Conservation (phyloP, 768 basidiomycete species). For the Phylloporus sp. region DNA sequence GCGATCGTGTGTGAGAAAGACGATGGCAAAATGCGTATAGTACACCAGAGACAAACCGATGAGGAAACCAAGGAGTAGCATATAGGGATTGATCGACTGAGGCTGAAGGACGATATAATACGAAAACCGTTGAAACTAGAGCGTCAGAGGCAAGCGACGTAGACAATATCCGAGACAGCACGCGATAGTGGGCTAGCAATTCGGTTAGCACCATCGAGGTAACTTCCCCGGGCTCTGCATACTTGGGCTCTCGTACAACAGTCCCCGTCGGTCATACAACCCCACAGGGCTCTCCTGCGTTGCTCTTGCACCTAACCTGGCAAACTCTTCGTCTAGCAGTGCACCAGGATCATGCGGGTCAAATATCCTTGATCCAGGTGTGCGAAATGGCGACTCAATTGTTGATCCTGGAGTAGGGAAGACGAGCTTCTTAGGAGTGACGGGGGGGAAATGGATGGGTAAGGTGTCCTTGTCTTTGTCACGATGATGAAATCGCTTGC, state of each 20-base stretch:
- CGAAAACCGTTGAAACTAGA: background rate
- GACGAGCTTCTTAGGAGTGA: slow-evolving; percentile 43
- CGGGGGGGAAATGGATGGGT: slow-evolving; percentile 28
- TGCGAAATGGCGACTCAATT: slow-evolving; percentile 44
- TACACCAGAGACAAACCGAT: slow-evolving; percentile 14
- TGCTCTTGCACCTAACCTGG: slow-evolving; percentile 41
- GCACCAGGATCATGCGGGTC: slow-evolving; percentile 71
- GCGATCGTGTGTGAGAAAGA: background rate
- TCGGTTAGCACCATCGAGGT: slow-evolving; percentile 46
- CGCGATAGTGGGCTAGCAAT: background rate
- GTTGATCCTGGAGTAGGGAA: slow-evolving; percentile 28
- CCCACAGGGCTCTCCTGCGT: slow-evolving; percentile 62
- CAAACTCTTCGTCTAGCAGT: slow-evolving; percentile 70
- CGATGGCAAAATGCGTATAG: background rate
- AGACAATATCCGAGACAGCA: background rate
- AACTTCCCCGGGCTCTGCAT: slow-evolving; percentile 52
- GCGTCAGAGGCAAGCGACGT: background rate
- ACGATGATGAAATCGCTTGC: slow-evolving; percentile 36
- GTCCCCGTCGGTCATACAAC: slow-evolving; percentile 54
- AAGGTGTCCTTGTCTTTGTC: slow-evolving; percentile 21
- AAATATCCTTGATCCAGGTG: slow-evolving; percentile 48
- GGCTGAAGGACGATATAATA: background rate
- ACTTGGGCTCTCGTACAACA: slow-evolving; percentile 76
- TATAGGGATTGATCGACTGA: background rate
- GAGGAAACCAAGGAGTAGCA: slow-evolving; percentile 3